Base-by-base conservation (phyloP, 306 rosid species). In the Ammopiptanthus mongolicus region DNA sequence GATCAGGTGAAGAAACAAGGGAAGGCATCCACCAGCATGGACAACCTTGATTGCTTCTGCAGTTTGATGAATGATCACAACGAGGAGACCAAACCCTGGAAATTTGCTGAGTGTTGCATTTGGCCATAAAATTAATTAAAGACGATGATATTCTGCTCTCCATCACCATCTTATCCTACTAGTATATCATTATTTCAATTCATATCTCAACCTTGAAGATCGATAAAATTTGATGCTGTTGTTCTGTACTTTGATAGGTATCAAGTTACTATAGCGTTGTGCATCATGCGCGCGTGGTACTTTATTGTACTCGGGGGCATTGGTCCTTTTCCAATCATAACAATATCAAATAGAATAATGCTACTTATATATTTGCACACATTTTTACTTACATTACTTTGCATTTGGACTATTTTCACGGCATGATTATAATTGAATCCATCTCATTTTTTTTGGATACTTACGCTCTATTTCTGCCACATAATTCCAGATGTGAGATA, bases 61-160 rank as follows among this genome's bases (percentile, higher is more conserved):
- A 41, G 56, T 61, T 37, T 39, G 65, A 10, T 41, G 65, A 23
- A 8, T 31, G 74, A 42, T 47, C 56, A 18, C 28, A 71, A 33
- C n/a, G 80, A 57, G 17, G 74, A 76, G 69, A 76, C 61, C 75
- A 64, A 41, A 52, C 42, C 68, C 53, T 82, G 86, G 86, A 76
- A 79, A 42, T 56, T 84, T 57, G 74, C 65, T 29, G 77, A 82
- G 17, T 69, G 4, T 59, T 71, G 11, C 64, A 22, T 73, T 69
- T 82, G 86, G 80, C 83, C 78, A 33, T 79, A 55, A 28, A 70
- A 42, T 15, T 36, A 70, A 17, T 19, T 3, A 9, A 29, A 53
- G 3, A 15, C 29, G 8, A 76, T 76, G 34, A 10, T 4, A 3
- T 18, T 78, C 13, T 37, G 25, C 46, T 51, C 53, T 47, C 46